A percentile compares a stretch with the other conserved stretches of the same genome.
Conservation (phyloP, 768 basidiomycete species). For the Pleurotus sapidus region DNA sequence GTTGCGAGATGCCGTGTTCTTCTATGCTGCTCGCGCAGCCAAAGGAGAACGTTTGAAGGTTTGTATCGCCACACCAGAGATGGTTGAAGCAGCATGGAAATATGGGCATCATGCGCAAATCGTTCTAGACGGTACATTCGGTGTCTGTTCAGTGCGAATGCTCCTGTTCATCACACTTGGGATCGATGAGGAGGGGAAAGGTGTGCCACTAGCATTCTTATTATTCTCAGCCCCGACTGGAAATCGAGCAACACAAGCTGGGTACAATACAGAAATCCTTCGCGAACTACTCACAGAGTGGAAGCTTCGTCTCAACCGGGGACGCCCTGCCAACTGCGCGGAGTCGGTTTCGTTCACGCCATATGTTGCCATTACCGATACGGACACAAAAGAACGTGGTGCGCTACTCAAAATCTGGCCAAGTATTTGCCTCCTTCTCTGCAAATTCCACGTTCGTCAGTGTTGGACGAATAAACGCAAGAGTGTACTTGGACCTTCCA, state of each 20-base stretch:
- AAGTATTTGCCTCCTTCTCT: constrained; percentile 28
- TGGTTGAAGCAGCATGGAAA: constrained; percentile 18
- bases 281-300: constrained; percentile 20
- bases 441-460: constrained; percentile 35
- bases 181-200: constrained; percentile 21
- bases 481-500: neutral
- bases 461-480: constrained; percentile 29
- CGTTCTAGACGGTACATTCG: constrained; percentile 19
- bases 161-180: constrained; percentile 30
- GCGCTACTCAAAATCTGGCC: constrained; percentile 27
- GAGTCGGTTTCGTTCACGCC: constrained; percentile 19
- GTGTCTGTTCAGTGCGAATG: constrained; percentile 14
- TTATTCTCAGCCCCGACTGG: constrained; percentile 23
- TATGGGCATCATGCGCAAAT: constrained; percentile 17
- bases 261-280: constrained; percentile 22
- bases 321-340: neutral
- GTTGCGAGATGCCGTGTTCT: constrained; percentile 18
- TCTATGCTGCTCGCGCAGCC: constrained; percentile 15
- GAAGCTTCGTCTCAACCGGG: constrained; percentile 12
- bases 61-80: constrained; percentile 21
- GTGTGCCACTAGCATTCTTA: constrained; percentile 25
- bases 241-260: constrained; percentile 20
- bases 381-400: constrained; percentile 27
- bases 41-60: constrained; percentile 18
- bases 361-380: constrained; percentile 27